Base-by-base conservation (phyloP, 495 filamentous ascomycete species). In the Lasiosphaeris hirsuta region DNA sequence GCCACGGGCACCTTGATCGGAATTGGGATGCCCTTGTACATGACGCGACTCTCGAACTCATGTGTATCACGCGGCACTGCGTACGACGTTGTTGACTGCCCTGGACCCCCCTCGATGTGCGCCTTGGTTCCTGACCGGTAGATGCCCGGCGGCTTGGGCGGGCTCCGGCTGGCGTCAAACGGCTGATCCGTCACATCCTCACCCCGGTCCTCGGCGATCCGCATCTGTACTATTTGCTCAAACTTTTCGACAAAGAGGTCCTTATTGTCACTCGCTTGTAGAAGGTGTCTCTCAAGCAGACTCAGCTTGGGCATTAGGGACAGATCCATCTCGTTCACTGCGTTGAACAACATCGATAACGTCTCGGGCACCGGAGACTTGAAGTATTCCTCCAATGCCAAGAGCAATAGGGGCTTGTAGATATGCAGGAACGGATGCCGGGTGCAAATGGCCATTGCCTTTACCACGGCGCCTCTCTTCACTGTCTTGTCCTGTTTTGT, bases 371-470 rank as follows among this genome's bases (percentile, higher is more conserved):
- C 86, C 0, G 94, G 94, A 2, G 88, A 86, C 67, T 95, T 94
- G 74, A 96, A 99, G 71, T 99, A 99, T 63, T 97, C 92, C 68
- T 97, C 94, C 40, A 99, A 77, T 1, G 94, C 94, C n/a, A 99
- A 76, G 54, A 99, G 79, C 47, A 99, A 81, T 15, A 99, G 82
- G 56, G 94, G 94, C 90, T 97, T 98, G 73, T 97, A 98, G 55
- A 98, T 97, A 71, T 98, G 93, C 50, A 98, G 79, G 69, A 98
- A 98, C n/a, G 94, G 92, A 76, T 98, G 94, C 45, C 93, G 79
- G 4, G 94, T 98, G 74, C 94, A 98, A 61, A 98, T 97, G n/a
- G 94, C 94, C 94, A 98, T 98, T 2, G 94, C 92, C 73, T 97
- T 98, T 33, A 97, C 92, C 33, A 96, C 85, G 2, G 94, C 95